A percentile compares a stretch with the other conserved stretches of the same genome.
These are phyloP conservation scores for Erysiphe pisi DNA, from an alignment of 2,329 filamentous ascomycete species.

Conservation along the genomic window DNA sequence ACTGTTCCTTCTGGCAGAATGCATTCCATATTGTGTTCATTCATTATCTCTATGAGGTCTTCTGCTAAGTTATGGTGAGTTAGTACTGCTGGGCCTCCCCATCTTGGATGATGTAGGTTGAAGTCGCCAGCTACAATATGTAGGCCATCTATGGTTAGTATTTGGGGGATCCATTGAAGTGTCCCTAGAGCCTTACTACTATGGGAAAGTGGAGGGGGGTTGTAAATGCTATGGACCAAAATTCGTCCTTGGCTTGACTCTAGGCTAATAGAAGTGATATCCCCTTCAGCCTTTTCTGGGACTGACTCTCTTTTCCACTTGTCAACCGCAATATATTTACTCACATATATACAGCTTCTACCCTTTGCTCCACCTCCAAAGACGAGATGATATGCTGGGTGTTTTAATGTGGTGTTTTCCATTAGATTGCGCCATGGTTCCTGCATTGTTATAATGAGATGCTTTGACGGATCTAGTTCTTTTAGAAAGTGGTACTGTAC, in stretches of 20 bases:
- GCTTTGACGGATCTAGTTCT: background rate
- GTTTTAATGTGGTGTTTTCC: background rate
- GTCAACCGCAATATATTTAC: background rate
- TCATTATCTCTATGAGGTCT: background rate
- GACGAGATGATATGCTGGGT: background rate
- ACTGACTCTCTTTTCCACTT: background rate
- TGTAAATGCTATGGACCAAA: slow-evolving; percentile 9
- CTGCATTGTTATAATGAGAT: background rate
- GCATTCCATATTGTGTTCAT: background rate
- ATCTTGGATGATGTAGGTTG: slow-evolving; percentile 14
- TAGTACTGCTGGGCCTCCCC: background rate
- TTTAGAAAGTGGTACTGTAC: background rate
- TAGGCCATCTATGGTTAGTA: background rate
- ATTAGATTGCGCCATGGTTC: background rate
- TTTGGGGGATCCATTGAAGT: slow-evolving; percentile 20
- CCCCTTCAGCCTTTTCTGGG: background rate
- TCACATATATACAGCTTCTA: background rate
- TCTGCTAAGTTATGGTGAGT: background rate
- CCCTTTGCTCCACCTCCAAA: background rate
- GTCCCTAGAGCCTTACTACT: slow-evolving; percentile 4
- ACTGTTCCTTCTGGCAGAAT: background rate
- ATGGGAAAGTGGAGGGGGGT: background rate
- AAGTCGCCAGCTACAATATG: slow-evolving; percentile 8
- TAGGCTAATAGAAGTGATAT: slow-evolving; percentile 5
- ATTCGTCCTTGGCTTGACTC: background rate